Base-by-base conservation (phyloP, 345 rosid genomes). In the Orychophragmus violaceus region DNA sequence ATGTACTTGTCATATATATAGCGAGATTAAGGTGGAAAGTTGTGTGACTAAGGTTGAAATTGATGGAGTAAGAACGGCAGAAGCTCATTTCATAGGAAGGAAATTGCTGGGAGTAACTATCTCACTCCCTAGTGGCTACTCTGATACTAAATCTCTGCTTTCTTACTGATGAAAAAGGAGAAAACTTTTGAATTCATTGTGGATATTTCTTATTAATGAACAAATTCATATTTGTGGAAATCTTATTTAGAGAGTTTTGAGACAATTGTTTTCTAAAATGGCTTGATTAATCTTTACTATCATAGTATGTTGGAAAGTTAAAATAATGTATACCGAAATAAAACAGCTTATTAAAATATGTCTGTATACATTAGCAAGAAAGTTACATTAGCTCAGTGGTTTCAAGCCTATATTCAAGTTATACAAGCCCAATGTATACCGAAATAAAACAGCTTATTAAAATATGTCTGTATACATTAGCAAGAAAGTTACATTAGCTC, bases 61-160 rank as follows among this genome's bases (percentile, higher is more conserved):
- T 52, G 96, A 90, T 62, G 96, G 87, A 45, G 69, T 88, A 35
- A 67, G 27, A 42, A 77, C 77, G 2, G 83, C 88, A 76, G 92
- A 93, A 83, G 87, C 94, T 5, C 74, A 82, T 82, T 93, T 90
- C 77, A 81, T 97, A 77, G 97, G 98, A 58, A 86, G 97, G 78
- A 85, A 80, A 71, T 60, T 93, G 79, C 84, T 74, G 2, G 98
- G 98, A 50, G 76, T 84, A 23, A 84, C 84, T 17, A 13, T 90
- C 70, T 72, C 86, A 23, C 74, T 90, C 50, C 96, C 94, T 23
- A 54, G 51, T 57, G 90, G 87, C 51, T 90, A 84, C 62, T 85
- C 89, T 44, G 97, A 96, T 90, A 83, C 12, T 45, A 8, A n/a
- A n/a, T 24, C 11, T 69, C 21, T 29, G 13, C 19, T 27, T 33